Conservation (phyloP, 2,329 filamentous ascomycete species). For the Nigrospora oryzae region DNA sequence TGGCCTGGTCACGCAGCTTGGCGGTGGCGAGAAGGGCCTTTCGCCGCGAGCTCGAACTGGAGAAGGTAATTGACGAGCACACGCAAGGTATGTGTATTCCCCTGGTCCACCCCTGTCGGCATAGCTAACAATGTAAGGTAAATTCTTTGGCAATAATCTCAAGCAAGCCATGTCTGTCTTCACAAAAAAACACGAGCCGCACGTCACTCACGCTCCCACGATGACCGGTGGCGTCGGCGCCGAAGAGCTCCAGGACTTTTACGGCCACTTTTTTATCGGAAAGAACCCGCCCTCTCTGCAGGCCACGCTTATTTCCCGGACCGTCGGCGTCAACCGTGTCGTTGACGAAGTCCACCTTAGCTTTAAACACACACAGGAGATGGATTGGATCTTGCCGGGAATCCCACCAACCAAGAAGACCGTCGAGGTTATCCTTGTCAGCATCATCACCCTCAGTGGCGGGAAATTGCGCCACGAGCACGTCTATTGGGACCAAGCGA, state of each 20-base stretch:
- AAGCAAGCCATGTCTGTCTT: conserved; percentile 53
- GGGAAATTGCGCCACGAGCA: conserved; percentile 59
- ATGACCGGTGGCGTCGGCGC: conserved; percentile 55
- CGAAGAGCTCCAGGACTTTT: conserved; percentile 51
- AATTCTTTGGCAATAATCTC: conserved; percentile 50
- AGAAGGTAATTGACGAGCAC: conserved; percentile 58
- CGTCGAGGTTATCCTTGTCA: conserved; percentile 51
- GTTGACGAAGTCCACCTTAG: conserved; percentile 54
- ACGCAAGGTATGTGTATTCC: conserved; percentile 40
- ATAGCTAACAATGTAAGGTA: conserved; percentile 18
- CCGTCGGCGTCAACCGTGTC: conserved; percentile 54
- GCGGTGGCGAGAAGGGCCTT: conserved; percentile 53
- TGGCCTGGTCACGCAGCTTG: conserved; percentile 63
- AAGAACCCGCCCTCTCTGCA: conserved; percentile 51
- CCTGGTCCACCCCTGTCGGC: no score
- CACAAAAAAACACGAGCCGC: conserved; percentile 53
- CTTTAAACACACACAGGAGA: conserved; percentile 47
- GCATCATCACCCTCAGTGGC: conserved; percentile 54
- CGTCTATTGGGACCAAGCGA: conserved; percentile 61
- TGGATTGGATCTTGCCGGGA: conserved; percentile 55
- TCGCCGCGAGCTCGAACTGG: conserved; percentile 52
- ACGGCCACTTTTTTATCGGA: conserved; percentile 55
- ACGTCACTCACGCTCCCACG: conserved; percentile 62
- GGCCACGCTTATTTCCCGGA: conserved; percentile 55
- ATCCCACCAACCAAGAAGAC: conserved; percentile 45